These are phyloP conservation scores for Clarkia xantiana DNA, from an alignment of 345 rosid genomes.

Conservation along the genomic window DNA sequence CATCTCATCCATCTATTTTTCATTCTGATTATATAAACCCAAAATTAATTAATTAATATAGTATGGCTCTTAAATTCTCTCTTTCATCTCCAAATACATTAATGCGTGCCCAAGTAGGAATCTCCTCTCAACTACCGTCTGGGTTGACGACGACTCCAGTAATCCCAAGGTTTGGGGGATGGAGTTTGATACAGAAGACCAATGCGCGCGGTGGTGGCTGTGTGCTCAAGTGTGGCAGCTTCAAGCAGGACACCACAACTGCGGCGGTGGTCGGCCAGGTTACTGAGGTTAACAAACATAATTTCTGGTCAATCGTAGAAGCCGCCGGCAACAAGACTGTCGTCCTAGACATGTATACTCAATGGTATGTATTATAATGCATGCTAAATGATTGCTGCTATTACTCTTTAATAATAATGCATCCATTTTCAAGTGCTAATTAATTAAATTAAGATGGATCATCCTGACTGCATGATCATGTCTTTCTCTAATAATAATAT, in stretches of 20 bases:
- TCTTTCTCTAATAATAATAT: too few relatives aligned
- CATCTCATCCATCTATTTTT: too few relatives aligned
- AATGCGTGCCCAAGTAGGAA: slow-evolving; percentile 12
- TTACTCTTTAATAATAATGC: too few relatives aligned
- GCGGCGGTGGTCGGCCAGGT: slow-evolving; percentile 57
- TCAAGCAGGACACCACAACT: slow-evolving; percentile 43
- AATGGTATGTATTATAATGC: too few relatives aligned
- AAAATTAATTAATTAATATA: too few relatives aligned
- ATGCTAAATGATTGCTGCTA: too few relatives aligned
- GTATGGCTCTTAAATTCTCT: slow-evolving; percentile 27
- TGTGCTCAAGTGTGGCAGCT: slow-evolving; percentile 41
- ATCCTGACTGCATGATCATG: too few relatives aligned
- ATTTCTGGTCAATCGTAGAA: slow-evolving; percentile 74
- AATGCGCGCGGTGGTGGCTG: slow-evolving; percentile 3
- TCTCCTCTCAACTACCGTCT: slow-evolving; percentile 1
- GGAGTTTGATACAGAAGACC: neutral
- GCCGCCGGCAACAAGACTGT: slow-evolving; percentile 67
- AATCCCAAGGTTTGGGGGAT: neutral
- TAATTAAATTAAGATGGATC: too few relatives aligned
- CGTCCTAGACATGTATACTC: slow-evolving; percentile 85
- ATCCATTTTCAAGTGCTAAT: too few relatives aligned
- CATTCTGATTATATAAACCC: too few relatives aligned
- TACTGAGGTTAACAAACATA: slow-evolving; percentile 61
- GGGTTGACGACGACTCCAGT: neutral
- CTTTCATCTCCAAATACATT: slow-evolving; percentile 15